Evolutionary conservation across 1,284 basidiomycete species (phyloP), one percentile per base, ranked within the genome.

Genomic region (Naganishia cerealis): DNA sequence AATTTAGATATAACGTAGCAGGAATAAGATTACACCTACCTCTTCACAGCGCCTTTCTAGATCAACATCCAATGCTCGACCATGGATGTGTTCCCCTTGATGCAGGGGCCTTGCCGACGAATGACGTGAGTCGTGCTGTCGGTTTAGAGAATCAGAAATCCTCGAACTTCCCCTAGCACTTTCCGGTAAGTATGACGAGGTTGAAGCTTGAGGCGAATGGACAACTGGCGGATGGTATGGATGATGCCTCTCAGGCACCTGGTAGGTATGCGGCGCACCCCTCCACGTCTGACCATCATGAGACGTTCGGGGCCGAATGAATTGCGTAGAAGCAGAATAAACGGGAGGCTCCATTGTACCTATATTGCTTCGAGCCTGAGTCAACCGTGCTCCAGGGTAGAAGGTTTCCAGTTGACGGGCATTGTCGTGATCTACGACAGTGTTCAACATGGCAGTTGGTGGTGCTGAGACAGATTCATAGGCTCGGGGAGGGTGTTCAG

Each of bases 31-130:
- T 26, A 40, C 6, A 40, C 57, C 48, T 48, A 48, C 57, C 43
- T 59, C 42, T 59, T 59, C 57, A 21, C 57, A 48, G 12, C 57
- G 57, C 42, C 26, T 16, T 48, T 59, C 57, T 5, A 59, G n/a
- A 16, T 59, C 43, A 8, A 18, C 12, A 10, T 12, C 21, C 21
- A 21, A 10, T 50, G n/a, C 46, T 50, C 24, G 46, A 10, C 24
- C 46, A 9, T 50, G 21, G 24, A 9, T 24, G 24, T 50, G n/a
- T 24, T 24, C 46, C n/a, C 46, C 24, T 7, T n/a, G 46, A 21
- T n/a, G 46, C 10, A 21, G n/a, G n/a, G 46, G 10, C 15, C 5
- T 8, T 21, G 10, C n/a, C 24, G 46, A 1, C 7, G 9, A 7
- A 13, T 21, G 46, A 7, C 21, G 46, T 24, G 21, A 50, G 46